Base-by-base conservation (phyloP, 1,284 basidiomycete genomes). In the Ceratobasidium sp. region DNA sequence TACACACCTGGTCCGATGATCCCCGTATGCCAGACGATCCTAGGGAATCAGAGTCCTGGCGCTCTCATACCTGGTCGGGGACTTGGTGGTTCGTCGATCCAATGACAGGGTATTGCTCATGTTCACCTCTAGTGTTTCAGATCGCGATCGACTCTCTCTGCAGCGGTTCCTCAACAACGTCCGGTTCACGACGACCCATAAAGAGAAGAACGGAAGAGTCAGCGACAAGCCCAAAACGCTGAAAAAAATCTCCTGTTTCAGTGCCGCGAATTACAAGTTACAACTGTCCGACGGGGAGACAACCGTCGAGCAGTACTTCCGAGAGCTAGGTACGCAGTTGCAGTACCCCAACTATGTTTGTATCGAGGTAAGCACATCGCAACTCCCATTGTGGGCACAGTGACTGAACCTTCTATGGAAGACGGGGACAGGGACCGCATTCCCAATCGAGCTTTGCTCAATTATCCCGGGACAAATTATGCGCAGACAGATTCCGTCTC, bases 391-490 rank as follows among this genome's bases (percentile, higher is more conserved):
- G n/a, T 41, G 19, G 29, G 8, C 36, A 22, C n/a, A 11, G 3
- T 31, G 41, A 31, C 1, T n/a, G 24, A 54, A 5, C 45, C 22
- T 14, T 44, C 48, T 14, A 1, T 22, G n/a, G 24, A 56, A 69
- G 66, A 69, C 66, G 27, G 36, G n/a, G 24, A 51, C 33, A 19
- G 53, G 53, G 19, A 47, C 69, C 0, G 69, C 69, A 22, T 72
- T 93, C 24, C 91, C 92, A 0, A 79, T 93, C 1, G 92, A 94
- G 79, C 80, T 91, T 0, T 93, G 92, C 79, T 81, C 78, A 0
- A 89, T 94, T 4, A 86, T 86, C 0, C 82, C 86, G 0, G 92
- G 93, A 0, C 92, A 94, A 78, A 89, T 92, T 56, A 90, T 92
- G 88, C 84, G 89, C 51, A 92, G 90, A 78, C 90, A 91, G 77